These are phyloP conservation scores for Vaccinium macrocarpon DNA, from an alignment of 148 eudicot genomes.

Conservation along the genomic window DNA sequence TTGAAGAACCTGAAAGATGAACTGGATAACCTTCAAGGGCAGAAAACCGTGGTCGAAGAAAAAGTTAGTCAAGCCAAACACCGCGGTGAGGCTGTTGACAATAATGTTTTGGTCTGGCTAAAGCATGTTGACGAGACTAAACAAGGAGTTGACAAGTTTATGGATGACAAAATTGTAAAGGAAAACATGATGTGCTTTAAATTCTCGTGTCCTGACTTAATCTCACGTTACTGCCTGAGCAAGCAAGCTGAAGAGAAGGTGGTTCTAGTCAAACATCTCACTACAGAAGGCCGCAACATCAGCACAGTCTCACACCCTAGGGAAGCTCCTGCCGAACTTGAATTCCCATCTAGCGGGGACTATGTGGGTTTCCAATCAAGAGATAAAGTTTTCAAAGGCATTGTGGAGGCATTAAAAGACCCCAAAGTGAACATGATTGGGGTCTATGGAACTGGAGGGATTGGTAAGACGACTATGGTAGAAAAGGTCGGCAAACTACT, in stretches of 20 bases:
- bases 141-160: neutral
- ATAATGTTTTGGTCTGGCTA: neutral
- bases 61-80: neutral
- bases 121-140: neutral
- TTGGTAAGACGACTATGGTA: constrained; percentile 12
- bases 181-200: neutral
- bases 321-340: neutral
- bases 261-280: too few relatives aligned
- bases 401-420: neutral
- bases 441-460: constrained; percentile 5
- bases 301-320: neutral
- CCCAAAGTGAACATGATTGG: neutral
- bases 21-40: neutral
- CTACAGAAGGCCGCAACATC: neutral
- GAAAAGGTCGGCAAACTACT: neutral
- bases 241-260: neutral
- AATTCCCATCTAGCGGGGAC: neutral
- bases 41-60: neutral
- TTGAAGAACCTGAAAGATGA: neutral
- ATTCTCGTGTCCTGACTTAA: neutral
- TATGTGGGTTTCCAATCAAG: neutral
- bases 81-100: neutral
- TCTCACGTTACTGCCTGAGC: neutral
- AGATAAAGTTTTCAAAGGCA: neutral
- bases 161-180: neutral